A percentile compares a stretch with the other conserved stretches of the same genome.
phyloP scores from a whole-genome alignment of 768 basidiomycete genomes.

The Pulveroboletus sp. region DNA sequence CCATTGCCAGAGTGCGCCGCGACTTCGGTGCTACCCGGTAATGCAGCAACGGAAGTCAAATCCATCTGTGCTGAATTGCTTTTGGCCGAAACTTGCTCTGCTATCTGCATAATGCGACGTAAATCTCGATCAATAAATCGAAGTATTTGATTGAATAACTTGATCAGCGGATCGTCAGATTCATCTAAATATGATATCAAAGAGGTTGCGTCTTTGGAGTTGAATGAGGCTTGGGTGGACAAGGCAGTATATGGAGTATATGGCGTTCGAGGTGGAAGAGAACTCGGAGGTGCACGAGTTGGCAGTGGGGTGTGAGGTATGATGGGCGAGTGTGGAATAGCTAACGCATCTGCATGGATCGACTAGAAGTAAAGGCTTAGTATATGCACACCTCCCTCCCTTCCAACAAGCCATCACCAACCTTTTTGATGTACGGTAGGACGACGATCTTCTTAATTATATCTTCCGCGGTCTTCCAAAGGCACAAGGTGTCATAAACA shows the following conservation, averaged over 20 bases:
- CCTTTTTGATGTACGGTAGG: slow-evolving; percentile 73
- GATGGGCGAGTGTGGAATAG: slow-evolving; percentile 67
- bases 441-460: slow-evolving; percentile 71
- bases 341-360: slow-evolving; percentile 65
- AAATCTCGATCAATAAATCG: slow-evolving; percentile 77
- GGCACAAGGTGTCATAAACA: slow-evolving; percentile 73
- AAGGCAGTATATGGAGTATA: slow-evolving; percentile 50
- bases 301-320: slow-evolving; percentile 70
- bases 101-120: slow-evolving; percentile 66
- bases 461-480: slow-evolving; percentile 88
- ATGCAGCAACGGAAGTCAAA: neutral
- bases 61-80: slow-evolving; percentile 30
- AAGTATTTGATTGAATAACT: slow-evolving; percentile 77
- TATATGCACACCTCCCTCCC: neutral
- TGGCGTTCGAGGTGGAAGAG: slow-evolving; percentile 48
- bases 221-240: slow-evolving; percentile 38
- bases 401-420: slow-evolving; percentile 23
- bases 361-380: slow-evolving; percentile 43
- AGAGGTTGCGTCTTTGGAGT: slow-evolving; percentile 25
- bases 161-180: slow-evolving; percentile 60
- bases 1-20: slow-evolving; percentile 29
- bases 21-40: slow-evolving; percentile 1
- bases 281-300: slow-evolving; percentile 20
- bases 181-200: slow-evolving; percentile 59
- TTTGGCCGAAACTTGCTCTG: slow-evolving; percentile 61